Base-by-base conservation (phyloP, 1,139 yeast species). In the Blastobotrys illinoisensis region DNA sequence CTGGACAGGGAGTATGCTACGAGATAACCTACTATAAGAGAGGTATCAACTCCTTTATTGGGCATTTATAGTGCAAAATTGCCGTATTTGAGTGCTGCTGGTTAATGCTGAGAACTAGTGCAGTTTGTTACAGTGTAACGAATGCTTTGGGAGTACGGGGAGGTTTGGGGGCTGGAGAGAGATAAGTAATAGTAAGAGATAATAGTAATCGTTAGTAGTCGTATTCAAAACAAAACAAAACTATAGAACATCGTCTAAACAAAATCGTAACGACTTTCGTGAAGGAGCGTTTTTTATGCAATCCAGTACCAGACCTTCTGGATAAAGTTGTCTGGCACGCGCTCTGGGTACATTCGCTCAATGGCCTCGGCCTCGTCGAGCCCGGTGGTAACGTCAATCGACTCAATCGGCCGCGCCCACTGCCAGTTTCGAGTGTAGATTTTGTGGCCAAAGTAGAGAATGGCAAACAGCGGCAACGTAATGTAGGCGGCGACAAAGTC, bases 401-500 rank as follows among this genome's bases (percentile, higher is more conserved):
- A 70, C 18, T 62, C 72, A 52, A 79, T 72, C 48, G 77, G 78
- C 56, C 71, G 72, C 54, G 68, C 69, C 43, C 76, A 59, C 46
- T 67, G 72, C 76, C 77, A 78, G 65, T 77, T 79, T 58, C 68
- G 74, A 48, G 73, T 70, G 63, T 68, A 77, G 20, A 79, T 14
- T 70, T 79, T 79, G 70, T 80, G 84, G 23, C 79, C 83, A 49
- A 79, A 21, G 67, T 77, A 80, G 59, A 77, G 71, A 11, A 67
- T 67, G 6, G 77, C 54, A 64, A 79, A 77, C 50, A 82, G 74
- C 21, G 79, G 78, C 50, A 77, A 71, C 53, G 58, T 81, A 65
- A 82, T 67, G 67, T 81, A 81, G 56, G 78, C 73, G 61, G 75
- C 73, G 65, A 82, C 79, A 69, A 82, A 81, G 49, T 73, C 73